Conservation (phyloP, 2,329 filamentous ascomycete species). For the Chrysosphaeria jannelii region DNA sequence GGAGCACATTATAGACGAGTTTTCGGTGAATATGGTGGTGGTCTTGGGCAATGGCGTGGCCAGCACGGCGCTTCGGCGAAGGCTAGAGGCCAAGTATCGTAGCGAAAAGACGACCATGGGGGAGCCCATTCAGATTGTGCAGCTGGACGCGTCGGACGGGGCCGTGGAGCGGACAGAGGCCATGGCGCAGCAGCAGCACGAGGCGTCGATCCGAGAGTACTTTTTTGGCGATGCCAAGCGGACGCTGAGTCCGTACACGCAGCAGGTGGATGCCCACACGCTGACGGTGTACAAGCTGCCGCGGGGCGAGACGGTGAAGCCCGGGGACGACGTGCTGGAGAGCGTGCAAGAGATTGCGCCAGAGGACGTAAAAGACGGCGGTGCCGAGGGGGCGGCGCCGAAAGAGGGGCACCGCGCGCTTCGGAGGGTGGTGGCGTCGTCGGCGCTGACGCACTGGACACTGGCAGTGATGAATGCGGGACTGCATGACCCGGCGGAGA, state of each 20-base stretch:
- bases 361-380: too few species aligned
- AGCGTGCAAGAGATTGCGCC: too few species aligned
- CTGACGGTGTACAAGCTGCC: constrained; percentile 42
- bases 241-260: constrained; percentile 62
- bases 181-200: constrained; percentile 44
- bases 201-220: constrained; percentile 63
- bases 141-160: constrained; percentile 60
- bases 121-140: constrained; percentile 44
- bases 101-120: constrained; percentile 21
- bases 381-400: not conserved
- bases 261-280: constrained; percentile 49
- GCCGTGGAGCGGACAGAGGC: constrained; percentile 44
- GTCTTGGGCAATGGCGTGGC: constrained; percentile 34
- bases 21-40: constrained; percentile 49
- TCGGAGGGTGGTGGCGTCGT: constrained; percentile 31
- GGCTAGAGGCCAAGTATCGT: too few species aligned
- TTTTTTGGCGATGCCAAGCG: constrained; percentile 65
- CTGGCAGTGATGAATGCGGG: constrained; percentile 61
- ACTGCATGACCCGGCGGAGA: constrained; percentile 34
- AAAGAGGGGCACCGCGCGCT: constrained; percentile 9
- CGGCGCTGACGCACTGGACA: constrained; percentile 48
- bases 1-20: constrained; percentile 36
- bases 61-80: constrained; percentile 29
- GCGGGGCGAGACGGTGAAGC: too few species aligned
- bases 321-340: not conserved